Base-by-base conservation (phyloP, 768 basidiomycete genomes). In the Pulveroboletus sp. region DNA sequence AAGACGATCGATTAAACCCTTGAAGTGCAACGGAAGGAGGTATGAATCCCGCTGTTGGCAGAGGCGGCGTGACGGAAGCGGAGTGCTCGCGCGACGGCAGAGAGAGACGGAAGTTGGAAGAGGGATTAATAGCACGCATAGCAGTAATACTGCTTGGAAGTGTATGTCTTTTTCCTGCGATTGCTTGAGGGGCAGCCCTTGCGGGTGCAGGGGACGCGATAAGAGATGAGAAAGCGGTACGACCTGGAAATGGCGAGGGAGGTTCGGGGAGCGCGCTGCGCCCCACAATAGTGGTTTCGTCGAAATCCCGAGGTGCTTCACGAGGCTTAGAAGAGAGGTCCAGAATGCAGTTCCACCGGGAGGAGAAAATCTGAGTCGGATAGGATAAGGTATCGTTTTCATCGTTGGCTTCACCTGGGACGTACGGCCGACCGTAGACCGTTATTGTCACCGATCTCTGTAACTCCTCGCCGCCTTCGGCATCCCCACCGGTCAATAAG, bases 311-410 rank as follows among this genome's bases (percentile, higher is more conserved):
- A 37, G 58, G 53, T 55, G 58, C 55, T 51, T 67, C 55, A 27
- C 27, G 56, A 19, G 56, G 58, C 43, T 59, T 66, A 3, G 76
- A 60, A 2, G 78, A 70, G n/a, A 96, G 74, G 64, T 94, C 90
- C 17, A 96, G 80, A 2, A 89, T 73, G 56, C 91, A 93, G 56
- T 91, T 95, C 93, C 93, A 96, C 26, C 85, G 74, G 1, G 93
- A 93, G 0, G 83, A 80, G 66, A 93, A 96, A 0, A 81, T 74
- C 12, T 70, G 72, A 8, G 93, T 90, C 0, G 87, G 90, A 56
- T 83, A 89, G 1, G 63, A 54, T 7, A 62, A 20, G 30, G 29
- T 20, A 5, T 57, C 39, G 26, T 60, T 57, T 42, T 53, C 57
- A 35, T 45, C 53, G 8, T 55, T 56, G 34, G 23, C 56, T 31